Base-by-base conservation (phyloP, 352 stramenopile genomes). In the Pythium vanterpoolii region DNA sequence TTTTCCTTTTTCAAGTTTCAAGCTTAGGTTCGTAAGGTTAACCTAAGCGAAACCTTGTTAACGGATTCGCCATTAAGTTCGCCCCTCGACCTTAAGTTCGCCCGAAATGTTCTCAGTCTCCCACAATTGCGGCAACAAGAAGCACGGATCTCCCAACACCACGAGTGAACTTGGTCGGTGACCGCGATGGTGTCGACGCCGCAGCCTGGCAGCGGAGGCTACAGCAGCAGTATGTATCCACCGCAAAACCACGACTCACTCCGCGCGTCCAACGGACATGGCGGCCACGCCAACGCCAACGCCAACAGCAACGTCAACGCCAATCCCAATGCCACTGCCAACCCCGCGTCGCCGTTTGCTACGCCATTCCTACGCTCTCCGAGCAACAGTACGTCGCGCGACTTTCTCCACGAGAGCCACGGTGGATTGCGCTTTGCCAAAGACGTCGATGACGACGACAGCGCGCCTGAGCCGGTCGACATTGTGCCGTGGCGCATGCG, bases 401-500 rank as follows among this genome's bases (percentile, higher is more conserved):
- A 64, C 50, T 62, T 65, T 40, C 64, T 71, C 30, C 57, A 71
- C 27, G 64, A 66, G 33, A 56, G 50, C 36, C 58, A 68, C 55
- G 83, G 83, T 18, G 80, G 80, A 0, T 62, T 92, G 57, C 80
- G 83, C 21, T 92, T 92, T 56, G 83, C 80, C 5, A 64, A 74
- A 50, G 65, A 84, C 36, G 70, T 71, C 28, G 75, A 73, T 19
- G 62, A 64, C 14, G 49, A 55, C 33, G 56, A 24, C 51, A 76
- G 62, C 9, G 40, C 60, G 28, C 60, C 60, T 1, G 43, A 74
- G 10, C 7, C 70, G 1, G 46, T 78, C 4, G 76, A 86, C 21
- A 85, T 92, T 56, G 77, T 87, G 48, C 80, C 86, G 7, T 95
- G 86, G 86, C 78, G 86, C 28, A 95, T 93, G 82, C 79, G 81